Evolutionary conservation across 345 rosid species (phyloP).

Genomic region (Corchorus olitorius): DNA sequence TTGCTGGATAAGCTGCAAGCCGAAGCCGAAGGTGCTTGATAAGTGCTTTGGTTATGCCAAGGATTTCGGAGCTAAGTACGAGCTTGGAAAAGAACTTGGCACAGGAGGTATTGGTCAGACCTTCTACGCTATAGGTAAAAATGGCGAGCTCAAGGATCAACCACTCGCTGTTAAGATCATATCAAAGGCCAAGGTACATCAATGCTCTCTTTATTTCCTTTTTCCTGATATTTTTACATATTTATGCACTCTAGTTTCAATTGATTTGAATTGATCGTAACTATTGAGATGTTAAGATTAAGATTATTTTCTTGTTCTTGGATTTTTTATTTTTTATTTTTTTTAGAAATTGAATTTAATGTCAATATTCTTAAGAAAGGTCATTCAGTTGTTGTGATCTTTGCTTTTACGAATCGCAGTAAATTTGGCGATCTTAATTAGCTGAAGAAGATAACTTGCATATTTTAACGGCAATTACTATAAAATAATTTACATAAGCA

Average conservation of each 20-base stretch:
- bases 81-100: conserved; percentile 81
- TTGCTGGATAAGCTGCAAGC: conserved; percentile 69
- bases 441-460: not conserved
- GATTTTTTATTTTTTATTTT: not conserved
- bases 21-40: conserved; percentile 70
- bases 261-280: not conserved
- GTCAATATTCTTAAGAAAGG: not conserved
- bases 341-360: not conserved
- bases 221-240: not conserved
- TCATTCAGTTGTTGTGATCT: not conserved
- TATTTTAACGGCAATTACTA: not conserved
- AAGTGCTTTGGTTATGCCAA: conserved; percentile 78
- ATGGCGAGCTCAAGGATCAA: conserved; percentile 71
- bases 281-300: not conserved
- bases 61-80: conserved; percentile 81
- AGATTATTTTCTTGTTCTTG: not conserved
- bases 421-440: not conserved
- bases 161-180: conserved; percentile 80
- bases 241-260: not conserved
- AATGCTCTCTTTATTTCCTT: not conserved
- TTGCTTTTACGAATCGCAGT: not conserved
- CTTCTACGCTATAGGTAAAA: conserved; percentile 70
- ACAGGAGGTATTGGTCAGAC: conserved; percentile 91
- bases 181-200: conserved; percentile 73
- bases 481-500: not conserved